Base-by-base conservation (phyloP, 208 protist genomes). In the Angomonas deanei region DNA sequence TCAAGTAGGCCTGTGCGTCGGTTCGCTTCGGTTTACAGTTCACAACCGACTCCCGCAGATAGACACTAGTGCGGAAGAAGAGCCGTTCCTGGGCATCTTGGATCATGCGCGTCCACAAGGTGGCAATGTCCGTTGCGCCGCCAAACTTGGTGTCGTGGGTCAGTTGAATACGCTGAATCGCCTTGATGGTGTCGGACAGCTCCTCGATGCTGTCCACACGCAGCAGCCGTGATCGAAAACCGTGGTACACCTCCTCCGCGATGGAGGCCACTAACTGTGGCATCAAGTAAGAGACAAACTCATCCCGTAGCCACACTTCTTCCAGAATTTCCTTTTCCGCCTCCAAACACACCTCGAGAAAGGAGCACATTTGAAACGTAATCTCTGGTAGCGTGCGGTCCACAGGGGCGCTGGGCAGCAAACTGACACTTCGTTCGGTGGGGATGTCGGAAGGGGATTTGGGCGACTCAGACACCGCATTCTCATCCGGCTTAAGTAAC, bases 81-180 rank as follows among this genome's bases (percentile, higher is more conserved):
- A 96, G 59, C 17, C 86, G 82, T 65, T 93, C 84, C 70, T 96
- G 90, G 39, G 86, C 76, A 64, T 93, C 86, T 61, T 93, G 84
- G n/a, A 84, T 82, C 82, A 93, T 91, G 62, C 83, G 76, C 46
- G 77, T 72, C 66, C 80, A 82, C 13, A 92, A 57, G 10, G 70
- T 28, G 76, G 50, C 13, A 92, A 53, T 49, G 69, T 91, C 81
- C 26, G 70, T 67, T 53, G 74, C 24, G 3, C 60, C 46, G 15
- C 34, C 27, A 32, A 34, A 30, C 10, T 19, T 65, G 42, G 23
- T 32, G 34, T 33, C 24, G 34, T 60, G 62, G 8, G 13, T 24
- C 32, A 34, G 62, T 21, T 60, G 52, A 34, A 55, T 36, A 5
- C 19, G 58, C 77, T 92, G 82, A 47, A 92, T 86, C 61, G 68